These are phyloP conservation scores for Ceratocystiopsis minuta DNA, from an alignment of 2,329 filamentous ascomycete genomes.

Conservation along the genomic window DNA sequence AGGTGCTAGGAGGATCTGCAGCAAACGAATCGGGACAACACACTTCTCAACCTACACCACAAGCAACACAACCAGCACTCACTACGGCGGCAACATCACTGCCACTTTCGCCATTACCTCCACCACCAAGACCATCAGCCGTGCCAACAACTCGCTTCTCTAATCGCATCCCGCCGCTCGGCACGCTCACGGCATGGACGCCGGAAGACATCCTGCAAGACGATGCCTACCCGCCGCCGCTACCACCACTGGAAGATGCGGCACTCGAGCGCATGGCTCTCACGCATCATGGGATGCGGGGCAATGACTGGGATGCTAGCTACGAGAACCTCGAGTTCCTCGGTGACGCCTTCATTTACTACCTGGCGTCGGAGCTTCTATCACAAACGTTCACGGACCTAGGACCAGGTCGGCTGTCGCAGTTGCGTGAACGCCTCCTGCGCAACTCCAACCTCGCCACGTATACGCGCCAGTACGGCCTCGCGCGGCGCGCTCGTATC, in stretches of 20 bases:
- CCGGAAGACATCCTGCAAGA: slow-evolving; percentile 25
- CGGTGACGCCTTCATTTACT: slow-evolving; percentile 65
- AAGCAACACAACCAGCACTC: not conserved
- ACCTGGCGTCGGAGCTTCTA: slow-evolving; percentile 55
- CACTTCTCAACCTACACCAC: no score
- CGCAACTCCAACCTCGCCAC: slow-evolving; percentile 61
- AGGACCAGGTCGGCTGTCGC: slow-evolving; percentile 49
- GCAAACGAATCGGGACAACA: no score
- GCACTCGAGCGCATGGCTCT: slow-evolving; percentile 45
- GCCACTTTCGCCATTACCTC: no score
- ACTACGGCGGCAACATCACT: not conserved
- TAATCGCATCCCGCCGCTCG: slow-evolving; percentile 2
- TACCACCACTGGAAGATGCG: slow-evolving; percentile 43
- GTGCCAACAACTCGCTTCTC: no score
- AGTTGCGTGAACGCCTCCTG: slow-evolving; percentile 61
- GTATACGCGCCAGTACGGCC: slow-evolving; percentile 52
- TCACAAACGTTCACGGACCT: slow-evolving; percentile 50
- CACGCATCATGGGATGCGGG: slow-evolving; percentile 36
- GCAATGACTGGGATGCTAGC: slow-evolving; percentile 22
- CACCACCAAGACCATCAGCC: no score
- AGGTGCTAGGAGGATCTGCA: not conserved
- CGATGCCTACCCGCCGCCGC: slow-evolving; percentile 26
- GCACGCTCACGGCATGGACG: slow-evolving; percentile 22
- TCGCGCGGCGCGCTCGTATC: slow-evolving; percentile 45
- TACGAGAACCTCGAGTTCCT: slow-evolving; percentile 83